Conservation (phyloP, 352 stramenopile genomes). For the Pythium biforme region DNA sequence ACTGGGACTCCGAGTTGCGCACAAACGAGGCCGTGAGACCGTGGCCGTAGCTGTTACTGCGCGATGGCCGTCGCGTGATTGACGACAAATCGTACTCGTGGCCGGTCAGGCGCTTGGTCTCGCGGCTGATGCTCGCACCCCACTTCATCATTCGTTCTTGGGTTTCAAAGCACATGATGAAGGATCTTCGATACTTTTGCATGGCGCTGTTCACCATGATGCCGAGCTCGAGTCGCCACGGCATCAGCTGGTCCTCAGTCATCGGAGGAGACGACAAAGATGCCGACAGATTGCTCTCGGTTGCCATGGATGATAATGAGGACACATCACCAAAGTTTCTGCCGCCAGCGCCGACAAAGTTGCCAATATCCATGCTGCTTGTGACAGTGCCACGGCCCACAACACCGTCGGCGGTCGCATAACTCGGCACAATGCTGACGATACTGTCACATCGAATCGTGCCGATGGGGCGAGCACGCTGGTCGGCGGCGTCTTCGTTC, state of each 20-base stretch:
- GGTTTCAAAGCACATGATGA: slow-evolving; percentile 73
- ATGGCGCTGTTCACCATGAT: slow-evolving; percentile 50
- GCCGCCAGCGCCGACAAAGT: background rate
- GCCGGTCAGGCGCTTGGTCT: slow-evolving; percentile 75
- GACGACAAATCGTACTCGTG: slow-evolving; percentile 83
- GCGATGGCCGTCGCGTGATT: slow-evolving; percentile 54
- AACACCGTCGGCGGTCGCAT: slow-evolving; percentile 39
- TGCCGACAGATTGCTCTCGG: background rate
- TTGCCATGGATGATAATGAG: background rate
- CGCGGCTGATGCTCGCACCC: slow-evolving; percentile 70
- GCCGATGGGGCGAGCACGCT: slow-evolving; percentile 66
- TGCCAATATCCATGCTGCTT: slow-evolving; percentile 4
- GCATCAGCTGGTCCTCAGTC: slow-evolving; percentile 53
- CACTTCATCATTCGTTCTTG: slow-evolving; percentile 89
- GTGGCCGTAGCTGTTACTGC: slow-evolving; percentile 67
- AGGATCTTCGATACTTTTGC: slow-evolving; percentile 74
- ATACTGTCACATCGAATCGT: slow-evolving; percentile 81
- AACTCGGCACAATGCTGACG: slow-evolving; percentile 73
- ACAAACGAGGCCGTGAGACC: slow-evolving; percentile 17
- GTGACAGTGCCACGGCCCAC: background rate
- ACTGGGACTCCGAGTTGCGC: slow-evolving; percentile 54
- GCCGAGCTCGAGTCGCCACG: slow-evolving; percentile 72
- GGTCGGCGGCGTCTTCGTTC: slow-evolving; percentile 48
- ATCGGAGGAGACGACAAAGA: slow-evolving; percentile 4
- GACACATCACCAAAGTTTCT: slow-evolving; percentile 24